Evolutionary conservation across 2,329 filamentous ascomycete species (phyloP).

Genomic region (Trichoderma afroharzianum): DNA sequence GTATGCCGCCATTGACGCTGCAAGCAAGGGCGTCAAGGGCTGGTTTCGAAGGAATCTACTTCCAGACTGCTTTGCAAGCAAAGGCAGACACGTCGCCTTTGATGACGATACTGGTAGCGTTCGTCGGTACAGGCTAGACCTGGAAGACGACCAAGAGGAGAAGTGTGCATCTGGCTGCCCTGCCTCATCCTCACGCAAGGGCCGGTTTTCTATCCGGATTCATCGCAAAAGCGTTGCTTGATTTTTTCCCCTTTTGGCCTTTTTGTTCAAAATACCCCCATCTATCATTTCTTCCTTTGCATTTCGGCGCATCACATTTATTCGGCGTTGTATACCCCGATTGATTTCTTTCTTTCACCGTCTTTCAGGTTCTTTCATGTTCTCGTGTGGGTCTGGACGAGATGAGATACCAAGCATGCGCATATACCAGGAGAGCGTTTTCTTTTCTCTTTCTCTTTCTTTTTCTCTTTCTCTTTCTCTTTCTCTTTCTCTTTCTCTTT

Average conservation of each 20-base stretch:
- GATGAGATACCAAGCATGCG: constrained; percentile 4
- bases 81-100: constrained; percentile 49
- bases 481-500: not conserved
- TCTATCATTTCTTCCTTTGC: constrained; percentile 21
- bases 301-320: constrained; percentile 28
- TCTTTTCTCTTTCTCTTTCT: not conserved
- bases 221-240: constrained; percentile 26
- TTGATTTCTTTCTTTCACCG: not conserved
- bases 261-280: not conserved
- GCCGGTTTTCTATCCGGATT: constrained; percentile 29
- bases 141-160: constrained; percentile 44
- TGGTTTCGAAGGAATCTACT: constrained; percentile 57
- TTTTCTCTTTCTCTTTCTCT: not conserved
- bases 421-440: constrained; percentile 9
- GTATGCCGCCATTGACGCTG: constrained; percentile 64
- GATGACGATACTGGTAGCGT: constrained; percentile 63
- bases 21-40: constrained; percentile 55
- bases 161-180: constrained; percentile 20
- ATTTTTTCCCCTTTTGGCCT: not conserved
- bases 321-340: constrained; percentile 36
- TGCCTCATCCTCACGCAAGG: constrained; percentile 22
- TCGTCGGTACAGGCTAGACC: constrained; percentile 56
- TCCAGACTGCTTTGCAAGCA: constrained; percentile 58
- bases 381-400: constrained; percentile 3
- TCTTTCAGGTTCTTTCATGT: not conserved